A percentile compares a stretch with the other conserved stretches of the same genome.
Evolutionary conservation across 139 green algal genomes (phyloP).

Genomic region (Chlorella sp.): DNA sequence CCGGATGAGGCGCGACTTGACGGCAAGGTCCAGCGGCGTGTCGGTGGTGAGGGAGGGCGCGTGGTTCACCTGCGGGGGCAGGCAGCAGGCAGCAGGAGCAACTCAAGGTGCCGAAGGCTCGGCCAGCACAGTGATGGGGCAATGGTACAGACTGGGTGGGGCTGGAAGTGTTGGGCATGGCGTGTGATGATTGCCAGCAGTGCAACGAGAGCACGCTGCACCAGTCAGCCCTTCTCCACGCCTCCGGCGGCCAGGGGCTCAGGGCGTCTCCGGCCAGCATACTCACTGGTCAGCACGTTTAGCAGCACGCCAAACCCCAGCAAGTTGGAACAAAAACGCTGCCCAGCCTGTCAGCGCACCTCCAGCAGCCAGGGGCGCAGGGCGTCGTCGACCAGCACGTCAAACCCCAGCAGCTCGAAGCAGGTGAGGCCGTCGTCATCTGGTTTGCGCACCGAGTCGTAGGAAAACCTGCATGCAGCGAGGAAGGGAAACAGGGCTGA

Average conservation of each 20-base stretch:
- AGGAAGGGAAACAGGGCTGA: neutral
- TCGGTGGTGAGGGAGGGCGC: constrained; percentile 79
- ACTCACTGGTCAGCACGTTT: neutral
- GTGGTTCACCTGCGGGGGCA: constrained; percentile 71
- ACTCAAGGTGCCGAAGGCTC: neutral
- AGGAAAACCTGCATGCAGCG: constrained; percentile 41
- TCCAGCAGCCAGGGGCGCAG: constrained; percentile 83
- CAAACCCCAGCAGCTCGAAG: constrained; percentile 79
- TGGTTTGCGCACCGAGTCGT: constrained; percentile 65
- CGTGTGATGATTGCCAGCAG: too few relatives aligned
- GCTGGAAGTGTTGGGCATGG: too few relatives aligned
- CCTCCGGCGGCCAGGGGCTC: too few relatives aligned
- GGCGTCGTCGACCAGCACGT: constrained; percentile 77
- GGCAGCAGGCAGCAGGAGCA: neutral
- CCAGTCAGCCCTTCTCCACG: too few relatives aligned
- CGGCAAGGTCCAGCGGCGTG: constrained; percentile 65
- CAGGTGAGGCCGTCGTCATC: constrained; percentile 71
- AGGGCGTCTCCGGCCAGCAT: too few relatives aligned
- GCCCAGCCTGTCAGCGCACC: neutral
- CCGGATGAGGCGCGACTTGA: constrained; percentile 54
- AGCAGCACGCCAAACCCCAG: neutral
- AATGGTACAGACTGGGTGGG: too few relatives aligned
- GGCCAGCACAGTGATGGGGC: too few relatives aligned
- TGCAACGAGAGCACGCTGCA: too few relatives aligned
- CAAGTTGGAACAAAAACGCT: neutral